A percentile compares a stretch with the other conserved stretches of the same genome.
Evolutionary conservation across 345 rosid genomes (phyloP).

Genomic region (Salix brachista): DNA sequence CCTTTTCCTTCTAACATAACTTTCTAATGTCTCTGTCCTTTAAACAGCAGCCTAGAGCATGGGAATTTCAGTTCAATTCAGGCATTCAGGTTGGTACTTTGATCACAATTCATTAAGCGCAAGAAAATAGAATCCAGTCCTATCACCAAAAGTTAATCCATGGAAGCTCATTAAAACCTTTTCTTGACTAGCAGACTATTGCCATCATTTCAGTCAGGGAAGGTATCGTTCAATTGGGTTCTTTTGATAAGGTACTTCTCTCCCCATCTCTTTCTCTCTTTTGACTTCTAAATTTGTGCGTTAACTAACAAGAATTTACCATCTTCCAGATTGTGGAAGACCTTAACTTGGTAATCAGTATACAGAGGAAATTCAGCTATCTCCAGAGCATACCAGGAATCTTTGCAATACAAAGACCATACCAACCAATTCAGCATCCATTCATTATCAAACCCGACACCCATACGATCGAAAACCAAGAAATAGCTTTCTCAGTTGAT

Average conservation of each 20-base stretch:
- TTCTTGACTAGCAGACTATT: constrained; percentile 49
- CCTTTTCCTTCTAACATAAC: not conserved
- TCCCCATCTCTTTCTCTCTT: not conserved
- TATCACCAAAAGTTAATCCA: not conserved
- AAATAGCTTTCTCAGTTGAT: constrained; percentile 21
- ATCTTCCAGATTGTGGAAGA: constrained; percentile 50
- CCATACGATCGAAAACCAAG: constrained; percentile 26
- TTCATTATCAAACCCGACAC: constrained; percentile 34
- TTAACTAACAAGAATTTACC: not conserved
- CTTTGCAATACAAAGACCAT: constrained; percentile 52
- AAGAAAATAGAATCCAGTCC: not conserved
- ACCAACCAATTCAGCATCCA: constrained; percentile 46
- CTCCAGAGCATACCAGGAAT: constrained; percentile 69
- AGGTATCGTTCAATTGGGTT: constrained; percentile 73
- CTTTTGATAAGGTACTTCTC: constrained; percentile 50
- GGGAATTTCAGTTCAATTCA: constrained; percentile 63
- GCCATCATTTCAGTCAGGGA: constrained; percentile 66
- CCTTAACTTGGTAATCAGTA: constrained; percentile 54
- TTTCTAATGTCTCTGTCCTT: constrained; percentile 4
- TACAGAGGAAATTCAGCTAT: constrained; percentile 65
- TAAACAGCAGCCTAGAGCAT: constrained; percentile 63
- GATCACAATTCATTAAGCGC: not conserved
- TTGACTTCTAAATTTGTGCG: not conserved
- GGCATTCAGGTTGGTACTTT: constrained; percentile 58
- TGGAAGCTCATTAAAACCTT: constrained; percentile 2